A percentile compares a stretch with the other conserved stretches of the same genome.
Conservation (phyloP, 148 eudicot species). For the Dysphania ambrosioides region DNA sequence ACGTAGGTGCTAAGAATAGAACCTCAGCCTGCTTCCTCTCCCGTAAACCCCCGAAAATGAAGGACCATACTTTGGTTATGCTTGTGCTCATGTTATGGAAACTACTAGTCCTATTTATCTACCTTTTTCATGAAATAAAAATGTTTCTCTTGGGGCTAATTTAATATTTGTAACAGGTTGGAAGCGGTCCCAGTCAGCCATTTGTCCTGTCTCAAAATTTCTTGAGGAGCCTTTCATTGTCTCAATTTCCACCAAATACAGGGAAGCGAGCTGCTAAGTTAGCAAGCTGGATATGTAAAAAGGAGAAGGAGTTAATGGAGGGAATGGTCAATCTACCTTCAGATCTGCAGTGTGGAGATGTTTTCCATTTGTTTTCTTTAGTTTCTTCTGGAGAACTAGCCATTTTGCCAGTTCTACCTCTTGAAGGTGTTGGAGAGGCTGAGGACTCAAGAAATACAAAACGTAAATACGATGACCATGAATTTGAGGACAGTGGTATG, state of each 20-base stretch:
- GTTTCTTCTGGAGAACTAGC: conserved; percentile 66
- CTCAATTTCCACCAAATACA: conserved; percentile 71
- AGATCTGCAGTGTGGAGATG: conserved; percentile 88
- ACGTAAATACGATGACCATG: conserved; percentile 53
- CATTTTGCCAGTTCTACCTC: conserved; percentile 69
- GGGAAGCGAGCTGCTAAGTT: conserved; percentile 71
- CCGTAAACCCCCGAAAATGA: background rate
- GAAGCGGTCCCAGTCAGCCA: conserved; percentile 57
- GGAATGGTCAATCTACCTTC: conserved; percentile 51
- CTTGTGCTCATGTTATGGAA: background rate
- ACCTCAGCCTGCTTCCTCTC: background rate
- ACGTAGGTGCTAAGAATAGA: background rate
- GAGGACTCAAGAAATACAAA: conserved; percentile 69
- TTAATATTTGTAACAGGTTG: conserved; percentile 50
- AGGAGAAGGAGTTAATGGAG: conserved; percentile 63
- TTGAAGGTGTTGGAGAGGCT: conserved; percentile 87
- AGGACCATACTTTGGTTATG: background rate
- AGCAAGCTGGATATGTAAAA: conserved; percentile 63
- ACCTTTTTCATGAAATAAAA: background rate
- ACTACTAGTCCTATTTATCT: background rate
- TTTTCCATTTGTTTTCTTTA: conserved; percentile 60
- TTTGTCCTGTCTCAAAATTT: conserved; percentile 80
- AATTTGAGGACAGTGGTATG: conserved; percentile 25
- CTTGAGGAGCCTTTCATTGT: conserved; percentile 54
- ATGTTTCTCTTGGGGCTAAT: background rate